Percentiles rank a stretch among this genome's conserved stretches.
These are phyloP conservation scores for Kregervanrija delftensis DNA, from an alignment of 805 yeast genomes.

Conservation along the genomic window DNA sequence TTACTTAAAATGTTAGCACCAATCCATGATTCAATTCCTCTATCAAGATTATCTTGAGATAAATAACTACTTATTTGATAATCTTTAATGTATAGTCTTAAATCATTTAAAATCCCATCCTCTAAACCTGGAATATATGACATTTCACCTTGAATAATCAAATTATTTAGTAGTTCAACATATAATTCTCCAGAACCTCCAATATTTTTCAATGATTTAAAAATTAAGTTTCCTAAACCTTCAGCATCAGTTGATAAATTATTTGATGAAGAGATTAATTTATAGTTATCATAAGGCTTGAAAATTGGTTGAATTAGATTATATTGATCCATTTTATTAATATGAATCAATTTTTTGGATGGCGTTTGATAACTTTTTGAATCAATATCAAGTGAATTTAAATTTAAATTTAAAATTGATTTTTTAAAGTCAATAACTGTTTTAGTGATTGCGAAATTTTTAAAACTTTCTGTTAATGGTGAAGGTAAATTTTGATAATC, in stretches of 20 bases:
- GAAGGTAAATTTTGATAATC: conserved; percentile 5
- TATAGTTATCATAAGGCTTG: conserved; percentile 47
- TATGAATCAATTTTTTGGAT: conserved; percentile 28
- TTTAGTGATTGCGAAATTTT: conserved; percentile 32
- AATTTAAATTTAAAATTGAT: conserved; percentile 22
- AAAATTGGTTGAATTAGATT: conserved; percentile 62
- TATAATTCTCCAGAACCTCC: conserved; percentile 38
- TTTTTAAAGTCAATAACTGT: conserved; percentile 45
- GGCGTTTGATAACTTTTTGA: conserved; percentile 53
- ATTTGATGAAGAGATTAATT: conserved; percentile 25
- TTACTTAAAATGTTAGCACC: conserved; percentile 67
- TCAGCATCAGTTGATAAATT: conserved; percentile 45
- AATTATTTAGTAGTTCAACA: conserved; percentile 34
- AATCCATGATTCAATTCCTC: conserved; percentile 57
- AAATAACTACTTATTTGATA: conserved; percentile 34
- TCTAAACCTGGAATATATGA: conserved; percentile 49
- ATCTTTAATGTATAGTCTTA: conserved; percentile 48
- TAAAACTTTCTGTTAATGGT: conserved; percentile 26
- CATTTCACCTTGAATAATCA: conserved; percentile 58
- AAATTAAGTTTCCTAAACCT: conserved; percentile 40
- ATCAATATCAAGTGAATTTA: conserved; percentile 22
- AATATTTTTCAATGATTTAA: conserved; percentile 37
- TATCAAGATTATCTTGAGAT: conserved; percentile 40
- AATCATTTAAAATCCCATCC: conserved; percentile 48
- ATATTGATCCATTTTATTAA: conserved; percentile 34